Base-by-base conservation (phyloP, 306 rosid species). In the Prunus campanulata region DNA sequence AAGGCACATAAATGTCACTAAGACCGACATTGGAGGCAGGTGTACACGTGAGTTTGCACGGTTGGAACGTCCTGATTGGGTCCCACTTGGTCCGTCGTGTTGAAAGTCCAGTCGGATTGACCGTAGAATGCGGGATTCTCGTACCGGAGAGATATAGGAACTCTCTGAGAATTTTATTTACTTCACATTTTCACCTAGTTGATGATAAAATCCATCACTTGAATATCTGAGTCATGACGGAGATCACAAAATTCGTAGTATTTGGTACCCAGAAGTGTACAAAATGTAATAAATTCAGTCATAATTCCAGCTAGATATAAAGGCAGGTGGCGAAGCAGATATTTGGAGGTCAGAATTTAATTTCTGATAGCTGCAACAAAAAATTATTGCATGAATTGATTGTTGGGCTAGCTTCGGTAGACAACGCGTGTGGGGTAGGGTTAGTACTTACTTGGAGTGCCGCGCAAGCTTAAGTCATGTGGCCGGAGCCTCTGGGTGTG, bases 51-150 rank as follows among this genome's bases (percentile, higher is more conserved):
- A 39, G 74, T 2, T 6, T 63, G 72, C 79, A 63, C 64, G 70
- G 55, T 74, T 61, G 70, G 72, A 24, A 47, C 73, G 68, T 8
- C 79, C 73, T 1, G 11, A n/a, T 56, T 30, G 66, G 82, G 77
- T 19, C 27, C 74, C 49, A 4, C 1, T 4, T 13, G 29, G 47
- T 66, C 7, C 13, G 66, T 68, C 70, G 52, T 50, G 62, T 74
- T 19, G 20, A 29, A 24, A 30, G 77, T 71, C 84, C 20, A 61
- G 35, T 76, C 66, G 18, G 18, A 52, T 74, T 68, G 59, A 74
- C 83, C 76, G 75, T 35, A 50, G 75, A 61, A 60, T 60, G 71
- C 64, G 75, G 78, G 55, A 74, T 80, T 80, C 79, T 74, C 79
- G 76, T 74, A 80, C 72, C 16, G 30, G 4, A 15, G 44, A 3